Conservation (phyloP, 2,329 filamentous ascomycete species). For the Cladosporium sp. region DNA sequence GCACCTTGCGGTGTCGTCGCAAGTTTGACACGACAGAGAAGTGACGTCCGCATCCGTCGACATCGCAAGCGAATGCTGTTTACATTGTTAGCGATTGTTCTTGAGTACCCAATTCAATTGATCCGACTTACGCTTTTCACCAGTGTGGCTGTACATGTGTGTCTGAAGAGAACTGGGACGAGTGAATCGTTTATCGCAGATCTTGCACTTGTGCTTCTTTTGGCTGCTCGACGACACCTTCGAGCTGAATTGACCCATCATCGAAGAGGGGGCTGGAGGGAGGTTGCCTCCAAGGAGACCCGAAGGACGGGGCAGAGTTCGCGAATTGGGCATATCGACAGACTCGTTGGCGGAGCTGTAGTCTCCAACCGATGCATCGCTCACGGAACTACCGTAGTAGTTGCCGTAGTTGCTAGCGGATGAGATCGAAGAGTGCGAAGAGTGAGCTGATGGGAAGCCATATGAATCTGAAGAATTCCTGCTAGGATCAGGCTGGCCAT, state of each 20-base stretch:
- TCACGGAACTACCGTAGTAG: constrained; percentile 82
- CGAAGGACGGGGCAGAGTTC: constrained; percentile 80
- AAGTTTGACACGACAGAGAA: constrained; percentile 98
- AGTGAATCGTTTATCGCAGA: constrained; percentile 97
- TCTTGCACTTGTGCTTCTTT: constrained; percentile 99
- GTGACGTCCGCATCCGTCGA: constrained; percentile 90
- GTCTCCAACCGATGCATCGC: constrained; percentile 81
- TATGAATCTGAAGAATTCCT: constrained; percentile 83
- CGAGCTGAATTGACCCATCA: constrained; percentile 99
- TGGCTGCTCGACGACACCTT: constrained; percentile 94
- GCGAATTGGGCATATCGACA: constrained; percentile 75
- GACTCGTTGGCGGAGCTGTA: constrained; percentile 89
- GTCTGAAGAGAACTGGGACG: constrained; percentile 92
- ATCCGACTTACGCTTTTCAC: constrained; percentile 86
- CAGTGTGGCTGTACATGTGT: constrained; percentile 98
- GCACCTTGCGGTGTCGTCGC: constrained; percentile 91
- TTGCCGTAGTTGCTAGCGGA: constrained; percentile 75
- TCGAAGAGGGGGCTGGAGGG: constrained; percentile 85
- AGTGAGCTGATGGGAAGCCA: constrained; percentile 83
- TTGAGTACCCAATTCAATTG: background rate
- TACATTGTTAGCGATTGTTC: constrained; percentile 25
- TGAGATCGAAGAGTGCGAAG: constrained; percentile 87
- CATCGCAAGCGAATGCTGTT: constrained; percentile 87
- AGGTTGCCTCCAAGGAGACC: constrained; percentile 63
- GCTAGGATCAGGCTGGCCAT: constrained; percentile 65